Evolutionary conservation across 768 basidiomycete genomes (phyloP).

Genomic region (Suillus americanus): DNA sequence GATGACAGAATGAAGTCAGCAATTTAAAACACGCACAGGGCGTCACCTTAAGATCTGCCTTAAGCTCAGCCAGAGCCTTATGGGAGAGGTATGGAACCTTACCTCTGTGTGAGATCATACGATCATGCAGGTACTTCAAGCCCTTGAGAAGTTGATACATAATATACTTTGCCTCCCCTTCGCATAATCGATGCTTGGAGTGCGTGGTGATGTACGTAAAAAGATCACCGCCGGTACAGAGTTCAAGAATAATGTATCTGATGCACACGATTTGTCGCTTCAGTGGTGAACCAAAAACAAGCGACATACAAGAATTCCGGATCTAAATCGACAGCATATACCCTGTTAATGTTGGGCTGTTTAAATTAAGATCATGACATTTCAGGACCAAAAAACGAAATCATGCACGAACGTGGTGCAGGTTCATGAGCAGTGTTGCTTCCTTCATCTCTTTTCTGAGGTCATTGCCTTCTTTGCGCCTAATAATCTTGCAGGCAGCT

Average conservation of each 20-base stretch:
- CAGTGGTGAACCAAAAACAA: not conserved
- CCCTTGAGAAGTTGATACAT: slow-evolving; percentile 79
- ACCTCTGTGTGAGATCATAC: slow-evolving; percentile 80
- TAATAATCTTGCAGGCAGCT: slow-evolving; percentile 84
- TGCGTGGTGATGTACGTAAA: slow-evolving; percentile 79
- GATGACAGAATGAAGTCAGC: not conserved
- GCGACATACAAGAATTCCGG: slow-evolving; percentile 54
- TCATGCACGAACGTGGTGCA: slow-evolving; percentile 59
- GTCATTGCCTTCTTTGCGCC: slow-evolving; percentile 47
- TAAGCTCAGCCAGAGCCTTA: slow-evolving; percentile 4
- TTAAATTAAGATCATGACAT: slow-evolving; percentile 1
- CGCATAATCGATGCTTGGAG: slow-evolving; percentile 56
- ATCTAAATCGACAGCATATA: slow-evolving; percentile 67
- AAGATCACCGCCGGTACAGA: slow-evolving; percentile 86
- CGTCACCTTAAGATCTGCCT: slow-evolving; percentile 64
- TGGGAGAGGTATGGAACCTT: slow-evolving; percentile 15
- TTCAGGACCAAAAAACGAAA: not conserved
- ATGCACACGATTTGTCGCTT: not conserved
- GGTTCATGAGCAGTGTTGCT: slow-evolving; percentile 66
- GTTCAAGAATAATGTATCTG: slow-evolving; percentile 81
- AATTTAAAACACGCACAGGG: not conserved
- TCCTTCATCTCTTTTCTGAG: slow-evolving; percentile 68
- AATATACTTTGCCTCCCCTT: slow-evolving; percentile 83
- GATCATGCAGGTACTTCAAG: slow-evolving; percentile 67
- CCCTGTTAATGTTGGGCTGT: slow-evolving; percentile 81